A percentile compares a stretch with the other conserved stretches of the same genome.
phyloP scores from a whole-genome alignment of 768 basidiomycete species.

The Auriculariales sp. region DNA sequence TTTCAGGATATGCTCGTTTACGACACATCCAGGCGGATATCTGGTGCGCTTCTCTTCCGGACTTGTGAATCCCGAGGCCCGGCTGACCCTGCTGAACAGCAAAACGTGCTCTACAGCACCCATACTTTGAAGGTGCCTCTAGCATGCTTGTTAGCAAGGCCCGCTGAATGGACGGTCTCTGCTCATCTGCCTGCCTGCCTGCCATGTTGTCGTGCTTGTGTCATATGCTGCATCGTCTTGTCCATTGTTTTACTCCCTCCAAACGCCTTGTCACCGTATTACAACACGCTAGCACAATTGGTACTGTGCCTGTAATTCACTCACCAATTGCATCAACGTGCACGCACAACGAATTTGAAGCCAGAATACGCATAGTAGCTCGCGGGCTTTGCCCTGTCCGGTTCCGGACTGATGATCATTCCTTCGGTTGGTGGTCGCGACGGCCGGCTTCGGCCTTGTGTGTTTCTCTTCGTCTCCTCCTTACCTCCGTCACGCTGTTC shows the following conservation, averaged over 20 bases:
- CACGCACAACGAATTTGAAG: too few relatives aligned
- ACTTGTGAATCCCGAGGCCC: not conserved
- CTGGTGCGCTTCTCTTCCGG: slow-evolving; percentile 40
- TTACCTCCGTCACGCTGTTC: not conserved
- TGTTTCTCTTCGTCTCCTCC: not conserved
- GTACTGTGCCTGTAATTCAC: too few relatives aligned
- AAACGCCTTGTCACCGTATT: too few relatives aligned
- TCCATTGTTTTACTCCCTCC: too few relatives aligned
- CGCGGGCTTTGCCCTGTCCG: not conserved
- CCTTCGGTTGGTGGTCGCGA: not conserved
- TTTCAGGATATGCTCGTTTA: slow-evolving; percentile 57
- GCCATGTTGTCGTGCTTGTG: too few relatives aligned
- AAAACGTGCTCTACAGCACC: slow-evolving; percentile 39
- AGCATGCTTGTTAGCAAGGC: too few relatives aligned
- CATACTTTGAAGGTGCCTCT: slow-evolving; percentile 36
- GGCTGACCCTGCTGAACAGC: slow-evolving; percentile 22
- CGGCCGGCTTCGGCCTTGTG: not conserved
- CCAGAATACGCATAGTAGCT: too few relatives aligned
- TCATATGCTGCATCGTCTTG: too few relatives aligned
- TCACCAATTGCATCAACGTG: too few relatives aligned
- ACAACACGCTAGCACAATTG: too few relatives aligned
- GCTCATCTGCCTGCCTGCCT: too few relatives aligned
- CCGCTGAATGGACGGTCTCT: too few relatives aligned
- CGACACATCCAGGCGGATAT: slow-evolving; percentile 84
- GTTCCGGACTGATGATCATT: not conserved